These are phyloP conservation scores for Suhomyces vadensis DNA, from an alignment of 805 yeast genomes.

Conservation along the genomic window DNA sequence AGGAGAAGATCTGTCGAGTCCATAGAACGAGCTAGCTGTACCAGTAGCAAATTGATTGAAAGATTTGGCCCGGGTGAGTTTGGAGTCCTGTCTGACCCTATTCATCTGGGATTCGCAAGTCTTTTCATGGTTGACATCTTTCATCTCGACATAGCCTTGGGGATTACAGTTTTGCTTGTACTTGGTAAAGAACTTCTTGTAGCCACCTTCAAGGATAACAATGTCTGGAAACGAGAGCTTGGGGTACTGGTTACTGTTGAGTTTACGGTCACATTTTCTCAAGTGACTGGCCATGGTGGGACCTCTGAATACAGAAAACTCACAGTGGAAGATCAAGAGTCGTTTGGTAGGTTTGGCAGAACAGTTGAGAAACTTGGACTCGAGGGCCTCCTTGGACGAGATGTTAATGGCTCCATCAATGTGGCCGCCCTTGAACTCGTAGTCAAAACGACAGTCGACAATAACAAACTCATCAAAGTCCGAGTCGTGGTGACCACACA, in stretches of 20 bases:
- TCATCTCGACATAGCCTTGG: constrained; percentile 84
- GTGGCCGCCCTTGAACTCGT: constrained; percentile 93
- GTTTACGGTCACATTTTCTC: constrained; percentile 75
- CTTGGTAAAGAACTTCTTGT: constrained; percentile 68
- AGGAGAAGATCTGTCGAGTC: constrained; percentile 28
- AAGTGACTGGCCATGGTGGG: constrained; percentile 89
- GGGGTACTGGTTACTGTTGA: constrained; percentile 78
- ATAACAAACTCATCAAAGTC: constrained; percentile 59
- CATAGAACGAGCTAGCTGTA: neutral
- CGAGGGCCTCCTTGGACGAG: constrained; percentile 68
- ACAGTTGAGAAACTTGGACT: constrained; percentile 31
- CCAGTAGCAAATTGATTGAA: constrained; percentile 19
- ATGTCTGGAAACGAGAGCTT: constrained; percentile 84
- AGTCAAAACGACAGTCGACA: constrained; percentile 89
- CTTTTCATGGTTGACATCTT: constrained; percentile 38
- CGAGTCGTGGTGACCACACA: constrained; percentile 51
- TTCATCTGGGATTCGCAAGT: constrained; percentile 48
- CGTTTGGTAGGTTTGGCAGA: constrained; percentile 26
- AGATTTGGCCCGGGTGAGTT: constrained; percentile 42
- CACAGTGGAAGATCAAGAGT: constrained; percentile 88
- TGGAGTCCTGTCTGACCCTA: constrained; percentile 45
- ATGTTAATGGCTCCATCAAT: constrained; percentile 80
- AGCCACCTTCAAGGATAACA: constrained; percentile 88
- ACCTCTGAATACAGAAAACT: constrained; percentile 90
- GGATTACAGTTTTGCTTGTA: constrained; percentile 67